Evolutionary conservation across 352 stramenopile species (phyloP), one percentile per base, ranked within the genome.

Genomic region (Phytopythium kandeliae): DNA sequence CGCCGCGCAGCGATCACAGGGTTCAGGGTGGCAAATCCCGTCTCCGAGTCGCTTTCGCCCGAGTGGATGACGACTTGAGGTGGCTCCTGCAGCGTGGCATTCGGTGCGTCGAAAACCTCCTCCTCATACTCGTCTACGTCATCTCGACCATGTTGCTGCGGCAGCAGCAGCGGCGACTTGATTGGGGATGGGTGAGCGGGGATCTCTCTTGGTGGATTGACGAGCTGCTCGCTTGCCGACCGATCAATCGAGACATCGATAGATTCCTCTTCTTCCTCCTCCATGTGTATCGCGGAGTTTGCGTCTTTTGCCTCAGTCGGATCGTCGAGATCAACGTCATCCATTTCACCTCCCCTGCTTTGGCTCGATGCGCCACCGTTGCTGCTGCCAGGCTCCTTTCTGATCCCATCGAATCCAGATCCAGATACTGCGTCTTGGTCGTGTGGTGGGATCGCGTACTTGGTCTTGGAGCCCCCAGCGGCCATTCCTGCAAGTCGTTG

Each of bases 11-110:
- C 65, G 50, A 90, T 76, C 8, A 90, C 62, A 1, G 78, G 78
- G 28, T 90, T 90, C 4, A 88, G 62, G 17, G 68, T 88, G 36
- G 70, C 76, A 37, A 85, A 90, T 16, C 72, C 69, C 16, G 63
- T 58, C 28, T 83, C 68, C 28, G 72, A 71, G 35, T 89, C 76
- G 21, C 67, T 84, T 36, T 89, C 78, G 16, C 71, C 71, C 21
- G 78, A 87, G 49, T 90, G 78, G 43, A 90, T 90, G 33, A 90
- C 67, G 4, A 90, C 74, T 55, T 88, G 71, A 4, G 78, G 75
- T 0, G 62, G 57, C 10, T 26, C 26, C 11, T 41, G 53, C 9
- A 31, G 21, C 24, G 21, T 3, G 11, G 3, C 11, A 45, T 1
- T 11, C 4, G 28, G 3, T 13, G 12, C 16, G 11, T 1, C 12